A percentile compares a stretch with the other conserved stretches of the same genome.
These are phyloP conservation scores for Globisporangium barbulae DNA, from an alignment of 352 stramenopile species.

Conservation along the genomic window DNA sequence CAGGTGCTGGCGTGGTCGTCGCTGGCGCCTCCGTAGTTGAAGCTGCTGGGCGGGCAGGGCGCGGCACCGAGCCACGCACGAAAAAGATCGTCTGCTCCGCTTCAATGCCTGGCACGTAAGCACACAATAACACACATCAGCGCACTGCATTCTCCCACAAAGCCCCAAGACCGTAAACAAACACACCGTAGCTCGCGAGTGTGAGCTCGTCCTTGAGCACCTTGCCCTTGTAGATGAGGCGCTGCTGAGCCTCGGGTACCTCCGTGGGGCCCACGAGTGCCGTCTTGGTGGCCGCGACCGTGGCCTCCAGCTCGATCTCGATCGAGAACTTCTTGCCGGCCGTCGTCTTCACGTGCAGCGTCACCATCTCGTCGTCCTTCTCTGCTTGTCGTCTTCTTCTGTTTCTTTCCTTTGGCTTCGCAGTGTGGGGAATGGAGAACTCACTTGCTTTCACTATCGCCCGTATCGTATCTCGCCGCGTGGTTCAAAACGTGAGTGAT, in stretches of 20 bases:
- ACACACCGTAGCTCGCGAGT: slow-evolving; percentile 74
- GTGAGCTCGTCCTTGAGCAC: slow-evolving; percentile 89
- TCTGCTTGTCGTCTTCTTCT: not conserved
- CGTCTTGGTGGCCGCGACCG: slow-evolving; percentile 77
- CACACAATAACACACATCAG: not conserved
- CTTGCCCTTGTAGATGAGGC: slow-evolving; percentile 90
- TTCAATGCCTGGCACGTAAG: slow-evolving; percentile 44
- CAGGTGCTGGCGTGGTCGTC: slow-evolving; percentile 13
- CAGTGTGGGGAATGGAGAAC: not conserved
- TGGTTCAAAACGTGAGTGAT: not conserved
- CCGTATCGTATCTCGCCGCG: not conserved
- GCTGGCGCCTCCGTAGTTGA: slow-evolving; percentile 24
- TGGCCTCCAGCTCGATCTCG: slow-evolving; percentile 64
- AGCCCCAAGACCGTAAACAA: not conserved
- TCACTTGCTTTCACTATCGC: slow-evolving; percentile 2
- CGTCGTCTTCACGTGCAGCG: slow-evolving; percentile 82
- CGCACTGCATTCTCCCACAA: not conserved
- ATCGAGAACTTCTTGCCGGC: slow-evolving; percentile 76
- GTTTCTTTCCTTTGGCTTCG: slow-evolving; percentile 4
- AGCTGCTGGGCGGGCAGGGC: slow-evolving; percentile 17
- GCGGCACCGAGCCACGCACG: slow-evolving; percentile 62
- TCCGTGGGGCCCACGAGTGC: slow-evolving; percentile 64
- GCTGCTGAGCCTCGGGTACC: slow-evolving; percentile 72
- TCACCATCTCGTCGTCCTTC: slow-evolving; percentile 39
- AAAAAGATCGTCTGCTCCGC: slow-evolving; percentile 85